Evolutionary conservation across 352 stramenopile species (phyloP).

Genomic region (Blastocystis sp.): DNA sequence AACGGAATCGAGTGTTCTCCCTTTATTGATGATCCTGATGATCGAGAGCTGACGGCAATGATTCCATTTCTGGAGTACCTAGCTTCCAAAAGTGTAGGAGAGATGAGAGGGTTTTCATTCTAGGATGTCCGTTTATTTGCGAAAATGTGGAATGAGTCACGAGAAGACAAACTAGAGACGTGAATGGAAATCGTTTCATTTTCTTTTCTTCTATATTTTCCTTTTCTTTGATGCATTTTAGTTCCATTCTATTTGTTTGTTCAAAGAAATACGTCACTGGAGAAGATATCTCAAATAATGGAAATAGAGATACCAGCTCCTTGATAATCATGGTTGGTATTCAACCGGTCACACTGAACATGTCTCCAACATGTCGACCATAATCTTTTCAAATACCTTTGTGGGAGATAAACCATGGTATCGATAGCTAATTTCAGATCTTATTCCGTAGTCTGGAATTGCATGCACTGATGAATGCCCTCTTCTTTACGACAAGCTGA

Average conservation of each 20-base stretch:
- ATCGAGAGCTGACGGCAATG: constrained; percentile 77
- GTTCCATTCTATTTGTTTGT: not conserved
- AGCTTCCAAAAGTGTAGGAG: constrained; percentile 4
- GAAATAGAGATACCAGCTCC: not conserved
- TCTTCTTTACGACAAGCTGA: constrained; percentile 60
- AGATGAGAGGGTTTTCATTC: not conserved
- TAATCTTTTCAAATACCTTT: not conserved
- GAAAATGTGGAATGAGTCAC: constrained; percentile 9
- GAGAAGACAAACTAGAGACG: not conserved
- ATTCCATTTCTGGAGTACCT: constrained; percentile 70
- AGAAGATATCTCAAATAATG: not conserved
- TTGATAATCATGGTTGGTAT: not conserved
- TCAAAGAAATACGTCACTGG: not conserved
- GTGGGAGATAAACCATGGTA: not conserved
- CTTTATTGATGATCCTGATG: constrained; percentile 84
- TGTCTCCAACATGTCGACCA: not conserved
- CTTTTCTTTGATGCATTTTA: constrained; percentile 13
- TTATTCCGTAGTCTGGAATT: constrained; percentile 68
- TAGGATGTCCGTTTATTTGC: constrained; percentile 58
- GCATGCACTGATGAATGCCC: constrained; percentile 51
- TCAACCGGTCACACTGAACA: constrained; percentile 3
- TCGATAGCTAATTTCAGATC: not conserved
- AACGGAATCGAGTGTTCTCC: constrained; percentile 81
- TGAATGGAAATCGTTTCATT: not conserved
- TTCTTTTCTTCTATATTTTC: not conserved